These are phyloP conservation scores for Acer campestre DNA, from an alignment of 345 rosid species.

Conservation along the genomic window DNA sequence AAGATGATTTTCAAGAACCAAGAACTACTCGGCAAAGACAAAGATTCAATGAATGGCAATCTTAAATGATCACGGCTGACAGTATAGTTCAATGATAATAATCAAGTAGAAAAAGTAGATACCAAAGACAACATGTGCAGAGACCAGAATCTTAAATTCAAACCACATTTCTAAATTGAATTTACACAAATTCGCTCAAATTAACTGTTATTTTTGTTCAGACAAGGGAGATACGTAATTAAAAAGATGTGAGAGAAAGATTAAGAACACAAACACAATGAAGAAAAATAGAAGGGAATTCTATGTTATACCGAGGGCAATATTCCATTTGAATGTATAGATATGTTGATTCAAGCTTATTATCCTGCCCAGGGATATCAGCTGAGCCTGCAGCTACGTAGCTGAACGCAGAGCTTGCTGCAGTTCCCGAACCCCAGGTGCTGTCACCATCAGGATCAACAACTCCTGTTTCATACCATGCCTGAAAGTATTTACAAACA, in stretches of 20 bases:
- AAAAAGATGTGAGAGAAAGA: background rate
- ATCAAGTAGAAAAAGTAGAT: background rate
- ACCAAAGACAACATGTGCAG: background rate
- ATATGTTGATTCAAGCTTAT: slow-evolving; percentile 74
- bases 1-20: slow-evolving; percentile 5
- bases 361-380: slow-evolving; percentile 62
- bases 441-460: slow-evolving; percentile 59
- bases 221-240: background rate
- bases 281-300: slow-evolving; percentile 5
- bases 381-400: slow-evolving; percentile 51
- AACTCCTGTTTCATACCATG: slow-evolving; percentile 96
- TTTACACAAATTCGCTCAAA: background rate
- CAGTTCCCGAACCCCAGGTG: slow-evolving; percentile 74
- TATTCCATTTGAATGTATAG: slow-evolving; percentile 96
- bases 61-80: slow-evolving; percentile 1
- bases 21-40: background rate
- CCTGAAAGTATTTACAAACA: slow-evolving; percentile 54
- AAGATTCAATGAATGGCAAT: background rate
- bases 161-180: background rate
- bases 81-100: background rate
- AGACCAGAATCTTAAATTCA: slow-evolving; percentile 1
- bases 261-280: background rate
- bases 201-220: background rate
- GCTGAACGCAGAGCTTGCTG: slow-evolving; percentile 69
- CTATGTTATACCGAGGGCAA: slow-evolving; percentile 74